Base-by-base conservation (phyloP, 148 eudicot genomes). In the Cornus kousa region DNA sequence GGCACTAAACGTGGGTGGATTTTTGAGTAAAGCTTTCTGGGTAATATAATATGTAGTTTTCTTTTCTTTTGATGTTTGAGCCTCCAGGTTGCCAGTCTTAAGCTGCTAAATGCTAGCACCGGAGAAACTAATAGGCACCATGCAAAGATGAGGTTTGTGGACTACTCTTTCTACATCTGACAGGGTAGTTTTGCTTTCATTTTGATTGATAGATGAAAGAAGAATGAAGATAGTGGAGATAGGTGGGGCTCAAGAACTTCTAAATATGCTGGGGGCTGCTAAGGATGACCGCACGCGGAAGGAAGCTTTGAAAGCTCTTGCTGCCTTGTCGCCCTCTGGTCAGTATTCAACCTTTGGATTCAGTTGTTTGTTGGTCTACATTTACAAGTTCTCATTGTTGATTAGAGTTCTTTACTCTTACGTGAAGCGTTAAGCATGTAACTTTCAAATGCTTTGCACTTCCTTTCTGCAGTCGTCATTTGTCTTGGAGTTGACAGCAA, bases 151-250 rank as follows among this genome's bases (percentile, higher is more conserved):
- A 66, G 16, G 62, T 76, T 66, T 28, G 24, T 4, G 8, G 37
- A 24, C 59, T 53, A 16, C 31, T 48, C 62, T 46, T 14, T 67
- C 64, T 67, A 5, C 40, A 67, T 43, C 43, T 76, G 16, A 46
- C 20, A 43, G 11, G 19, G 12, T 16, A 78, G 10, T 40, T 19
- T 74, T 79, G 71, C 9, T 32, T 83, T 46, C 66, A 59, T 65
- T 39, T 74, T 20, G 68, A 16, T 79, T 77, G 22, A 67, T 80
- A 95, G 99, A 96, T 81, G 91, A 87, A 81, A 92, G 89, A 77
- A 88, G 99, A 82, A 87, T 87, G 94, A 93, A 88, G 85, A 91
- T 96, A 79, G 83, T 96, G 74, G 98, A 93, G 83, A 65, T 96
- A 83, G 98, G 99, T 35, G 99, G 95, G 68, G 97, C 89, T 66